Evolutionary conservation across 495 filamentous ascomycete species (phyloP), one percentile per base, ranked within the genome.

Genomic region (Hypomontagnella submonticulosa): DNA sequence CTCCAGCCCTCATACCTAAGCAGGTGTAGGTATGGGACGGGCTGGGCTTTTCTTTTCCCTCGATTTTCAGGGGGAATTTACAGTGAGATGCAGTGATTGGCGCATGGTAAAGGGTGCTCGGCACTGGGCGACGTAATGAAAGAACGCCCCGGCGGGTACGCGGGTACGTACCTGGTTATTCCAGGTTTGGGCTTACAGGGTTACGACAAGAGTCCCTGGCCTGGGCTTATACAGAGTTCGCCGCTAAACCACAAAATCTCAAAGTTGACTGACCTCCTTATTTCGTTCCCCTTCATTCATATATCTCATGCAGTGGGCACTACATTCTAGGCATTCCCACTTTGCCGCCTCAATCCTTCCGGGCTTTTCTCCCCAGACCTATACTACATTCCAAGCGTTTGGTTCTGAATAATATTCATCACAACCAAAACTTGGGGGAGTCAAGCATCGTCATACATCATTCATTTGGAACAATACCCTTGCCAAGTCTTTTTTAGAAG

Each of bases 111-210:
- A 37, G 41, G 57, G 46, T 40, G 30, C 37, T 46, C 57, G 57
- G 63, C 57, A 67, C 56, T 67, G 41, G 52, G 32, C 51, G 57
- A 67, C 64, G 64, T 62, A 67, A 67, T 67, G 42, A 27, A 58
- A 33, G 32, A 20, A 56, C 51, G 30, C 48, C 42, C 49, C 18
- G n/a, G 59, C 59, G 55, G 66, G 60, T 69, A 63, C 33, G 18
- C 8, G 1, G 30, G 16, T 38, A 57, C 12, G 43, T 57, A 65
- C 49, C 50, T 16, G 62, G 43, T 13, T 18, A 44, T 59, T 59
- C 48, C 49, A 48, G 13, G 27, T 42, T 34, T 9, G 23, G 23
- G 23, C 23, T 27, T 2, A 27, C 23, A 27, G 23, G 6, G 23
- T 3, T 2, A 6, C 2, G 23, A 27, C 23, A 27, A 36, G n/a